phyloP scores from a whole-genome alignment of 441 rosid species.

The Arabidopsis lyrata region DNA sequence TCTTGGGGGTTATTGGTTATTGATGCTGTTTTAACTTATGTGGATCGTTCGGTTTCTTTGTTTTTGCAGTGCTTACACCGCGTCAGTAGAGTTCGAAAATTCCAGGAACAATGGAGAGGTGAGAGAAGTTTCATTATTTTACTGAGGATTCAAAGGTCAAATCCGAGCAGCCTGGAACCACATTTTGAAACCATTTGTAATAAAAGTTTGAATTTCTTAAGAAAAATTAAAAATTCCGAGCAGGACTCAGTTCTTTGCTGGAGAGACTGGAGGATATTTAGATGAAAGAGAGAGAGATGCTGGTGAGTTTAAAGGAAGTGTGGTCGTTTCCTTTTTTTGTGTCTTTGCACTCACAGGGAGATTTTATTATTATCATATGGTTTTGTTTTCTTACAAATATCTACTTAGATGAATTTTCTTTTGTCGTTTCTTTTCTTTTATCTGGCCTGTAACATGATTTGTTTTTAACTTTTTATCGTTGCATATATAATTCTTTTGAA shows the following conservation, averaged over 20 bases:
- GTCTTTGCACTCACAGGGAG: slow-evolving; percentile 23
- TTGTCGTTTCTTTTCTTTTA: not conserved
- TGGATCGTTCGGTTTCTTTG: slow-evolving; percentile 10
- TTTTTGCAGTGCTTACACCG: slow-evolving; percentile 45
- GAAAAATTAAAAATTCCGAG: not conserved
- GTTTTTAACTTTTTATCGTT: slow-evolving; percentile 13
- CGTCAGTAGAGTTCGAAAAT: slow-evolving; percentile 50
- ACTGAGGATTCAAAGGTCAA: not conserved
- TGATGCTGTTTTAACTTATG: not conserved
- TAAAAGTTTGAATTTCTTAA: slow-evolving; percentile 26
- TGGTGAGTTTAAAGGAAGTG: slow-evolving; percentile 4
- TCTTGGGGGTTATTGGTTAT: not conserved
- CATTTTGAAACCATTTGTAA: slow-evolving; percentile 35
- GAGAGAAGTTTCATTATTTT: slow-evolving; percentile 21
- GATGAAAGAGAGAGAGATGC: slow-evolving; percentile 22
- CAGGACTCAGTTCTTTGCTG: slow-evolving; percentile 13
- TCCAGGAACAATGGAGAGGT: slow-evolving; percentile 27
- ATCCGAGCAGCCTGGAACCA: slow-evolving; percentile 25
- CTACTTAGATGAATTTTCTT: not conserved
- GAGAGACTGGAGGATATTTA: slow-evolving; percentile 1
- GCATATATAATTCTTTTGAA: slow-evolving; percentile 33
- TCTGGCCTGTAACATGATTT: slow-evolving; percentile 26
- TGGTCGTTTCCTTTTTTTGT: slow-evolving; percentile 9
- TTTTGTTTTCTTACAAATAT: slow-evolving; percentile 17
- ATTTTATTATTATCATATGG: slow-evolving; percentile 18